Evolutionary conservation across 306 rosid genomes (phyloP).

Genomic region (Quillaja saponaria): DNA sequence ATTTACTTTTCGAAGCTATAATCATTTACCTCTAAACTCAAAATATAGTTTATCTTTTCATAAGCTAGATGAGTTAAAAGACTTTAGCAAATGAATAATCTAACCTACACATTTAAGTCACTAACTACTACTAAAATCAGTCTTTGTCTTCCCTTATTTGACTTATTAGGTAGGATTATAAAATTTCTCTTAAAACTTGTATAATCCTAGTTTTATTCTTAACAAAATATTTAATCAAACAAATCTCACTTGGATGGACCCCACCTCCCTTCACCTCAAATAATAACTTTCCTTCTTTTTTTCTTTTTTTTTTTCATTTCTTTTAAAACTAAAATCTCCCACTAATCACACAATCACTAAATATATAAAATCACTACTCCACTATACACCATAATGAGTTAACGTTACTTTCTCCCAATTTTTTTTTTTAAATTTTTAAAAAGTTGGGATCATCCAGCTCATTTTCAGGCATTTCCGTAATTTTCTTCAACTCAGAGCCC

Average conservation of each 20-base stretch:
- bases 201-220: slow-evolving; percentile 13
- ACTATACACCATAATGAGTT: slow-evolving; percentile 37
- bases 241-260: slow-evolving; percentile 21
- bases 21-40: too few relatives aligned
- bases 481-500: slow-evolving; percentile 25
- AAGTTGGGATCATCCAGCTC: slow-evolving; percentile 31
- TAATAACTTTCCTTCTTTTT: slow-evolving; percentile 20
- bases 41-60: too few relatives aligned
- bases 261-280: slow-evolving; percentile 21
- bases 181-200: too few relatives aligned
- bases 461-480: slow-evolving; percentile 33
- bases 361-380: slow-evolving; percentile 32
- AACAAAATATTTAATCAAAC: slow-evolving; percentile 13
- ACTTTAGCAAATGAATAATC: too few relatives aligned
- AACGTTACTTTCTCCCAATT: slow-evolving; percentile 41
- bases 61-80: too few relatives aligned
- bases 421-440: slow-evolving; percentile 25
- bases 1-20: too few relatives aligned
- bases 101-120: too few relatives aligned
- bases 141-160: slow-evolving; percentile 5
- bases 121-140: slow-evolving; percentile 16
- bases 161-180: slow-evolving; percentile 24
- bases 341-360: slow-evolving; percentile 29
- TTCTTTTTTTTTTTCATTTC: too few relatives aligned
- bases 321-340: slow-evolving; percentile 33